Evolutionary conservation across 2,329 filamentous ascomycete species (phyloP), one percentile per base, ranked within the genome.

Genomic region (Immersiporthe knoxdaviesiana): DNA sequence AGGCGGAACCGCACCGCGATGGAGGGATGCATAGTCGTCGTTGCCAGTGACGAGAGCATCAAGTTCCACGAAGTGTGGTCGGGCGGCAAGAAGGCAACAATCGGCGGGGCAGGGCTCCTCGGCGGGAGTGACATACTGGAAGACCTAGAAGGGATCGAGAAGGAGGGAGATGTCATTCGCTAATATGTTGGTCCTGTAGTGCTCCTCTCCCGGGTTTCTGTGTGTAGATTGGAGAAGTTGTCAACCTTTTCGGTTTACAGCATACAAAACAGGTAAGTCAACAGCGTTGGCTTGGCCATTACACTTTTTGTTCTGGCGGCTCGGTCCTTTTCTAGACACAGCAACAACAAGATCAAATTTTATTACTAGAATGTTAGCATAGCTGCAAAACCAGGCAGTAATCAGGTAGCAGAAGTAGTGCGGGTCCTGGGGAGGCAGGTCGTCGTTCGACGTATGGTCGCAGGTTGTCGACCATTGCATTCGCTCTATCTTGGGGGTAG

Each of bases 11-110:
- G 88, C 27, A 89, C 87, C 0, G 82, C 84, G 6, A 85, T 88
- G 72, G 92, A 95, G 74, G 93, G 92, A 0, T 97, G 94, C 77
- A 90, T 99, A 73, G 92, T 97, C 24, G 91, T 99, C 66, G 95
- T 94, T 21, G 92, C 93, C 58, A 97, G 94, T 76, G 94, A 98
- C 79, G 91, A 93, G 77, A 97, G 89, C 74, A 91, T 98, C 79
- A 96, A 96, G 77, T 98, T 98, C 75, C 94, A 98, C 78, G 94
- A 98, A 81, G 89, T 99, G 14, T 98, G 94, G 96, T 85, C 87
- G n/a, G 86, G 87, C 2, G 82, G 85, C 54, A 84, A 82, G 73
- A 90, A 87, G 75, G 81, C 82, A 11, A 86, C 84, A 27, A 79
- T 82, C 30, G 79, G 80, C 12, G 83, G 84, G 18, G 83, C 82